Evolutionary conservation across 2,329 filamentous ascomycete genomes (phyloP), one percentile per base, ranked within the genome.

Genomic region (Paraphaeosphaeria sporulosa): DNA sequence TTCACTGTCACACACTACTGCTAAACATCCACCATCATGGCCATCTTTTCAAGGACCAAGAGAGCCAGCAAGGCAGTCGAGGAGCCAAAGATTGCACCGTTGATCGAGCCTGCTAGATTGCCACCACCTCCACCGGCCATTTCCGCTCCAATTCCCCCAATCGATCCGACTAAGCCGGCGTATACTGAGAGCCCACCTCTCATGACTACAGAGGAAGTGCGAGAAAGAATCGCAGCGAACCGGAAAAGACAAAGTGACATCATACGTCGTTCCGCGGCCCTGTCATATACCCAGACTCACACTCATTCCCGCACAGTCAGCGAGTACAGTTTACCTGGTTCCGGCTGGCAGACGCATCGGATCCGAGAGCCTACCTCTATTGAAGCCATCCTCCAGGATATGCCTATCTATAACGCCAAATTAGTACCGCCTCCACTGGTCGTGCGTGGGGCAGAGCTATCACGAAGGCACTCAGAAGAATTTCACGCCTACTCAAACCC

Each of bases 11-110:
- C 38, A 55, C 51, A 19, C 25, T 21, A 27, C 30, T 55, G 25
- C 13, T 48, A 32, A 17, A 6, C 25, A 1, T 2, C 49, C 30
- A n/a, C 53, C 42, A 51, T 44, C 40, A 77, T 79, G 76, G 64
- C 74, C 21, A 69, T 74, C 47, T 73, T 76, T 57, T 71, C 71
- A 4, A 73, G 68, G 55, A 57, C 71, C 54, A 76, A 70, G 63
- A 74, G 70, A 42, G 67, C 67, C 54, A 73, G 71, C 57, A 72
- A 73, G 55, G 71, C 68, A 17, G 61, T 65, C 43, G 63, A 67
- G 8, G 64, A 72, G 46, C 68, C 73, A 46, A 69, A 72, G 49
- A 66, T 65, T 56, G 60, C 60, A 19, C 57, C 59, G 38, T 54
- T 56, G 43, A 27, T 53, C 43, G 65, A 69, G 47, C 60, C 43